These are phyloP conservation scores for Penium margaritaceum DNA, from an alignment of 139 green algal species.

Conservation along the genomic window DNA sequence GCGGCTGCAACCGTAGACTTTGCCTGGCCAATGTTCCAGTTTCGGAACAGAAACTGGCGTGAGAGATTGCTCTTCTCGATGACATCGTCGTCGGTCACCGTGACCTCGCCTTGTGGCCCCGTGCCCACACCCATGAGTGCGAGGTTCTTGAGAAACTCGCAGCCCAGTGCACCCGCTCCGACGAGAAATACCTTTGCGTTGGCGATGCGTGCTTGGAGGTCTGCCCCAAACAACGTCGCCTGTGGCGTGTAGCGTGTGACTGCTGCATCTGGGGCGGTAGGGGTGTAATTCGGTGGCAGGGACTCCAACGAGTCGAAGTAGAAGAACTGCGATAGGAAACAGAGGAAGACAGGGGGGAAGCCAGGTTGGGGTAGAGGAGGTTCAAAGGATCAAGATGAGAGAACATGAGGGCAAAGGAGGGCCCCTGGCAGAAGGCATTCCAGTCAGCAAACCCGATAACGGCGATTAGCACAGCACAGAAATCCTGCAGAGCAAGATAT, in stretches of 20 bases:
- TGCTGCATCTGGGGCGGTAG: constrained; percentile 59
- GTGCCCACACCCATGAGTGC: constrained; percentile 84
- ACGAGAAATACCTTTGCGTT: constrained; percentile 83
- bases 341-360: too few species aligned
- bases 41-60: constrained; percentile 94
- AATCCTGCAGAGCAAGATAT: background rate
- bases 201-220: constrained; percentile 56
- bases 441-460: too few species aligned
- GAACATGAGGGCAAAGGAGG: background rate
- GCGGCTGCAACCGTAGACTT: constrained; percentile 73
- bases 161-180: constrained; percentile 88
- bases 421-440: background rate
- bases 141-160: constrained; percentile 98
- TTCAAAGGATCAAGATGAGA: background rate
- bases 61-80: constrained; percentile 96
- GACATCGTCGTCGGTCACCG: constrained; percentile 90
- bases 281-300: constrained; percentile 45
- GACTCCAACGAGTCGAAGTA: constrained; percentile 53
- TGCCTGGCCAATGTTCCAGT: constrained; percentile 86
- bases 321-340: constrained; percentile 51
- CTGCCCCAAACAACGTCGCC: constrained; percentile 74
- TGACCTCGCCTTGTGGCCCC: constrained; percentile 48
- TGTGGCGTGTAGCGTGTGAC: constrained; percentile 74
- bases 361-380: background rate
- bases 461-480: background rate